Conservation (phyloP, 2,329 filamentous ascomycete genomes). For the Magnaporthiopsis incrustans region DNA sequence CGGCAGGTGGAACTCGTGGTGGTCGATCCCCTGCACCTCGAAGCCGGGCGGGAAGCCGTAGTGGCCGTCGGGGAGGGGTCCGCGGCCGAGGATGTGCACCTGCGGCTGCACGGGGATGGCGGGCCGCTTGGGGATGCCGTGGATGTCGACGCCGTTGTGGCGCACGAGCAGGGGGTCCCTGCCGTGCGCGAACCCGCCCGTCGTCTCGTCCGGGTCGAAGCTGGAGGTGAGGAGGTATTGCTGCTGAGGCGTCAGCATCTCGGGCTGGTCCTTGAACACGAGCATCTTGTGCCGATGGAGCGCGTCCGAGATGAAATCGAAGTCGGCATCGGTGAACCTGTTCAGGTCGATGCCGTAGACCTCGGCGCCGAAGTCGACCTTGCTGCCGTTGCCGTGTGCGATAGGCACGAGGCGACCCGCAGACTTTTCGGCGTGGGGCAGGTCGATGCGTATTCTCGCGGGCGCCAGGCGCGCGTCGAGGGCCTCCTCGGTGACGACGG, state of each 20-base stretch:
- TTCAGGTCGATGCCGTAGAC: slow-evolving; percentile 29
- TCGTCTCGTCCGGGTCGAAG: slow-evolving; percentile 26
- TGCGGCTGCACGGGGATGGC: slow-evolving; percentile 27
- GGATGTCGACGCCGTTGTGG: slow-evolving; percentile 25
- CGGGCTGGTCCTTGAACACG: slow-evolving; percentile 28
- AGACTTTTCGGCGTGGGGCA: no score
- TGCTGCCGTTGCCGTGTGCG: slow-evolving; percentile 13
- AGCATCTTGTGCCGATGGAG: slow-evolving; percentile 26
- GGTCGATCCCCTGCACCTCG: slow-evolving; percentile 28
- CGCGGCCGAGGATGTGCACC: slow-evolving; percentile 28
- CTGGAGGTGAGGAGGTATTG: slow-evolving; percentile 25
- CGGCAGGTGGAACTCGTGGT: slow-evolving; percentile 28
- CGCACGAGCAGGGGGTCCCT: slow-evolving; percentile 24
- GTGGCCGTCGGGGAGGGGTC: slow-evolving; percentile 23
- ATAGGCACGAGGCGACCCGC: no score
- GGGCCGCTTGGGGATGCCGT: slow-evolving; percentile 23
- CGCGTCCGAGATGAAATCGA: slow-evolving; percentile 11
- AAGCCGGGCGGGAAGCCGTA: slow-evolving; percentile 28
- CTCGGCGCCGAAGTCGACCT: slow-evolving; percentile 26
- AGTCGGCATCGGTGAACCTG: slow-evolving; percentile 8
- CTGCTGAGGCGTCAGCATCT: slow-evolving; percentile 25
- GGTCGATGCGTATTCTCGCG: no score
- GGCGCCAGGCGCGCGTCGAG: no score
- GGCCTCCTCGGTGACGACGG: no score
- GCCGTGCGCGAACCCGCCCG: slow-evolving; percentile 29